Conservation (phyloP, 306 rosid genomes). For the Vigna unguiculata region DNA sequence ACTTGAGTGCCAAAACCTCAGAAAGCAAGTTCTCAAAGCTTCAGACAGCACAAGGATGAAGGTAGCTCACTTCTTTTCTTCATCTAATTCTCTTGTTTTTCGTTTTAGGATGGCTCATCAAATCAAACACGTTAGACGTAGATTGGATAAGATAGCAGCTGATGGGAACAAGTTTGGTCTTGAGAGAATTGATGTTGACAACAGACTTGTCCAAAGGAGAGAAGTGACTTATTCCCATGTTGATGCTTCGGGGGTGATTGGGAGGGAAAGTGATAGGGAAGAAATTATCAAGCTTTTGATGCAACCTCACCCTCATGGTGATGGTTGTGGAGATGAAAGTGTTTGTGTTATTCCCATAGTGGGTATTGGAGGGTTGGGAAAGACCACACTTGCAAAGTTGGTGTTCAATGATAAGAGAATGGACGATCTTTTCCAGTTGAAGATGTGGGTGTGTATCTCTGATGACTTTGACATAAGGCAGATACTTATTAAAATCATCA, state of each 20-base stretch:
- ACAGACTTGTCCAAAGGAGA: not conserved
- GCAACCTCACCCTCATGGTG: not conserved
- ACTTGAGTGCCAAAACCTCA: not conserved
- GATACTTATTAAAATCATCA: slow-evolving; percentile 26
- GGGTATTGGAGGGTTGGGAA: slow-evolving; percentile 47
- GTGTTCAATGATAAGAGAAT: slow-evolving; percentile 37
- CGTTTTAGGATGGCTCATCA: slow-evolving; percentile 1
- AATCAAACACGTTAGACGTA: slow-evolving; percentile 23
- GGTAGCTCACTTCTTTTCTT: slow-evolving; percentile 39
- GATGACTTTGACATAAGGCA: slow-evolving; percentile 23
- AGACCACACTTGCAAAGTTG: slow-evolving; percentile 46
- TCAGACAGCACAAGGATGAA: not conserved
- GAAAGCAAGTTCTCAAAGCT: slow-evolving; percentile 5
- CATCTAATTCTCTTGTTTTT: slow-evolving; percentile 17
- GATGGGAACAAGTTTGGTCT: slow-evolving; percentile 21
- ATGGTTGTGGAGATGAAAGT: not conserved
- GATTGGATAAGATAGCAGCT: slow-evolving; percentile 34
- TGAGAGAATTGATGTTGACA: not conserved
- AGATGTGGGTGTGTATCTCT: slow-evolving; percentile 49
- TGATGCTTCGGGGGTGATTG: slow-evolving; percentile 46
- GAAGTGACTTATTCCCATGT: slow-evolving; percentile 40
- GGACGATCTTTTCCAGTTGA: not conserved
- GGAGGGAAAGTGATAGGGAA: slow-evolving; percentile 43
- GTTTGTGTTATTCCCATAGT: slow-evolving; percentile 42
- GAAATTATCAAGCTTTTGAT: slow-evolving; percentile 29